Base-by-base conservation (phyloP, 2,329 filamentous ascomycete species). In the Xylariaceae sp. region DNA sequence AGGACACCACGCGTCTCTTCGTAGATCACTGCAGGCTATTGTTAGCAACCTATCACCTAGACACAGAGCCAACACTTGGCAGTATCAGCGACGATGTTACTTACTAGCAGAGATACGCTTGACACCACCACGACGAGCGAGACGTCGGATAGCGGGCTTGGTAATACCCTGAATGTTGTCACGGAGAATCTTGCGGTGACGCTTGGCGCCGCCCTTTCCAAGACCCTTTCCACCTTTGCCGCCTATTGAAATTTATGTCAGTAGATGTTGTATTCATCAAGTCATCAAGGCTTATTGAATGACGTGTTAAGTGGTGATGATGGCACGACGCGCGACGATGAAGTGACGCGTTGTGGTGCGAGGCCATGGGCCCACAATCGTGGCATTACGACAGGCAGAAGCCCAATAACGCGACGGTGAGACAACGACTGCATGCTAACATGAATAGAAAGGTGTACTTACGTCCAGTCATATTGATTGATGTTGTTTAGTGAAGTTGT, bases 81-180 rank as follows among this genome's bases (percentile, higher is more conserved):
- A 30, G 4, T 6, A 3, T 30, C 8, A 37, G 12, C n/a, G 2
- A 37, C 29, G 43, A 35, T 3, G 1, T 0, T 3, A 35, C 81
- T 74, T 84, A 89, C 86, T 95, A 74, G 91, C 91, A 71, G 91
- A 96, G 72, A 96, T 96, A 95, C 91, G 91, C 89, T 96, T 96
- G 84, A 96, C 91, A 91, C 91, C 91, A 77, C 91, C 91, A 94
- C 91, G 91, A 80, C 91, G 91, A 65, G 91, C 91, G 74, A 96
- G 91, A 95, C 91, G 91, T 71, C 91, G 88, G 78, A 96, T 96
- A 70, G 91, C 91, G 70, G 91, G 91, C 88, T 96, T 96, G 72
- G 91, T 96, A 74, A 96, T 96, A 80, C 91, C 91, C 81, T 96
- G 91, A 73, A 96, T 96, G 88, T 96, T 96, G 88, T 96, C 91